Percentiles rank a stretch among this genome's conserved stretches.
phyloP scores from a whole-genome alignment of 495 filamentous ascomycete species.

The Amniculicola lignicola region DNA sequence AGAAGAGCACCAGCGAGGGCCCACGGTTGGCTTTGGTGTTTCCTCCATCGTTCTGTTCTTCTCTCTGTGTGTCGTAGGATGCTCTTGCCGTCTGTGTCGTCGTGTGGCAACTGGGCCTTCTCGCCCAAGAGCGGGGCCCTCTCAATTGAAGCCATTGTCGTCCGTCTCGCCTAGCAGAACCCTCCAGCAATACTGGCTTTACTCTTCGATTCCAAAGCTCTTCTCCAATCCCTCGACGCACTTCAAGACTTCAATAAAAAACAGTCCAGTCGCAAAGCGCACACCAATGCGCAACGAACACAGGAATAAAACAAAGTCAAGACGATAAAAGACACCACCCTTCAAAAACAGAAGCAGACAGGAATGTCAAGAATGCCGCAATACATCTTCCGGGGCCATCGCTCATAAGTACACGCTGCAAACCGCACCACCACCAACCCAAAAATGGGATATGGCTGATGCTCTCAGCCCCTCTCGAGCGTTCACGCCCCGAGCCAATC shows the following conservation, averaged over 20 bases:
- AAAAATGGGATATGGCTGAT: constrained; percentile 19
- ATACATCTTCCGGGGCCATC: not conserved
- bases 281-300: not conserved
- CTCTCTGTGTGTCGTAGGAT: not conserved
- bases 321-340: not conserved
- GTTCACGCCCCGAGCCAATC: too few relatives aligned
- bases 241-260: too few relatives aligned
- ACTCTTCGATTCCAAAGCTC: not conserved
- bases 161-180: not conserved
- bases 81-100: not conserved
- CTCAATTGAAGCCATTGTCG: not conserved
- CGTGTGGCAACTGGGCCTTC: not conserved
- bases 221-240: not conserved
- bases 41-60: constrained; percentile 5
- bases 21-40: not conserved
- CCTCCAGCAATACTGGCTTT: not conserved
- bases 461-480: constrained; percentile 25
- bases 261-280: too few relatives aligned
- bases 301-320: not conserved
- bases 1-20: not conserved
- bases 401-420: constrained; percentile 2
- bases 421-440: not conserved
- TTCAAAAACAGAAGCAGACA: not conserved
- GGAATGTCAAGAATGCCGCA: not conserved
- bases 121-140: constrained; percentile 2